Evolutionary conservation across 192 early-diverging fungal genomes (phyloP).

Genomic region (Podila epicladia): DNA sequence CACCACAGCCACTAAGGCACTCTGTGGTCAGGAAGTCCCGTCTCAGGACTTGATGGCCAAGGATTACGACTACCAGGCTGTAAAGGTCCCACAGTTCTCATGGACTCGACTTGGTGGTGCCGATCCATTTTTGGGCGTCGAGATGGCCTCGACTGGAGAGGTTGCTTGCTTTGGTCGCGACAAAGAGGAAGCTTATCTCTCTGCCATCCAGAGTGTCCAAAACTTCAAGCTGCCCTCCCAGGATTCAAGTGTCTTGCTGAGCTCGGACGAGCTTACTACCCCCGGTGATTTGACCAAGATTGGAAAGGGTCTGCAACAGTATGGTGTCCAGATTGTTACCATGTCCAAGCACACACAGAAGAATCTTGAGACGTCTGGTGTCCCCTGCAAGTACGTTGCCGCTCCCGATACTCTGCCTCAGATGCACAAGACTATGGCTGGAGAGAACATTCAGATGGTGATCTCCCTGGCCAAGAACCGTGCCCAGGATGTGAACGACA

Average conservation of each 20-base stretch:
- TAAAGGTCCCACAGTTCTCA: constrained; percentile 96
- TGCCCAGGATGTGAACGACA: constrained; percentile 62
- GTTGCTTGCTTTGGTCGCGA: constrained; percentile 96
- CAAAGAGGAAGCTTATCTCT: constrained; percentile 88
- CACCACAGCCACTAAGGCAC: constrained; percentile 87
- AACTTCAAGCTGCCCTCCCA: constrained; percentile 86
- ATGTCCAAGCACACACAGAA: constrained; percentile 68
- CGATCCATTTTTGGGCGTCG: constrained; percentile 96
- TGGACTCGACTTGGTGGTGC: constrained; percentile 96
- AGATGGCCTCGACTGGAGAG: constrained; percentile 99
- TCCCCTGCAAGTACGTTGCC: constrained; percentile 45
- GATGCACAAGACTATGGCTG: constrained; percentile 66
- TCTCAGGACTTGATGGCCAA: constrained; percentile 65
- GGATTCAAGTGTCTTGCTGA: constrained; percentile 75
- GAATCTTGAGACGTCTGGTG: constrained; percentile 55
- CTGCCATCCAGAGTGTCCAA: constrained; percentile 86
- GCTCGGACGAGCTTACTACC: constrained; percentile 78
- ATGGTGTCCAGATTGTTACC: constrained; percentile 78
- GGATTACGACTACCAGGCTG: constrained; percentile 78
- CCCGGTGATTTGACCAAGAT: constrained; percentile 75
- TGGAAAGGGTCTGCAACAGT: constrained; percentile 65
- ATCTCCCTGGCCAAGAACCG: constrained; percentile 77
- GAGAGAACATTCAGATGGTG: constrained; percentile 74
- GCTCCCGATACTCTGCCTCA: constrained; percentile 63
- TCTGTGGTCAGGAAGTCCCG: constrained; percentile 72